These are phyloP conservation scores for Eleusine coracana DNA, from an alignment of 176 grass and related monocot genomes.

Conservation along the genomic window DNA sequence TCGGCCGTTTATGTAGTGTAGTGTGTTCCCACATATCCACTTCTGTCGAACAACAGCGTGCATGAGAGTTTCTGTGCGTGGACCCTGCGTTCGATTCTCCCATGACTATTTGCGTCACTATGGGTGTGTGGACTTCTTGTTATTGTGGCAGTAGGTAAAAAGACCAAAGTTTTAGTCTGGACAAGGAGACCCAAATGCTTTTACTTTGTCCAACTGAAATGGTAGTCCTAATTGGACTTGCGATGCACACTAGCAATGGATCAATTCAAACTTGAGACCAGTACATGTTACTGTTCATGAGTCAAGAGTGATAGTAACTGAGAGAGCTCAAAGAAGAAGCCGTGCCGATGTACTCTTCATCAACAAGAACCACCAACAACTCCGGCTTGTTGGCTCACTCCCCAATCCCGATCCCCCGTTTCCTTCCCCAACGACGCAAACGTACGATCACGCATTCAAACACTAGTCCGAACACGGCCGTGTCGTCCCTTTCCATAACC, in stretches of 20 bases:
- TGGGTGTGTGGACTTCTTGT: not conserved
- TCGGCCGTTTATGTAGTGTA: not conserved
- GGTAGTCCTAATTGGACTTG: not conserved
- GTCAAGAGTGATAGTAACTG: not conserved
- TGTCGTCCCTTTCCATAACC: conserved; percentile 53
- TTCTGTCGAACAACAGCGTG: not conserved
- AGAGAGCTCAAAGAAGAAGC: not conserved
- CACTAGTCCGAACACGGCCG: conserved; percentile 7
- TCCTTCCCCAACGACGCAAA: not conserved
- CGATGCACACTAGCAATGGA: not conserved
- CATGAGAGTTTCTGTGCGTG: conserved; percentile 22
- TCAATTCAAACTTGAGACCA: not conserved
- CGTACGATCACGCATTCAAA: conserved; percentile 34
- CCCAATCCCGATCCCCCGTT: conserved; percentile 21
- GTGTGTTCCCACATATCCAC: conserved; percentile 31
- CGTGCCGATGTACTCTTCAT: not conserved
- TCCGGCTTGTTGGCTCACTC: not conserved
- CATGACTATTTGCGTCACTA: not conserved
- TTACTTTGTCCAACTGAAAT: conserved; percentile 13
- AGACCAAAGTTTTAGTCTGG: not conserved
- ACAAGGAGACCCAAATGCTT: not conserved
- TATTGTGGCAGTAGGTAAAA: conserved; percentile 5
- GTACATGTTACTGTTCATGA: not conserved
- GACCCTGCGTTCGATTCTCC: conserved; percentile 6
- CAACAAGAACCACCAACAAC: not conserved